Evolutionary conservation across 257 asterid species (phyloP).

Genomic region (Solanum dulcamara): DNA sequence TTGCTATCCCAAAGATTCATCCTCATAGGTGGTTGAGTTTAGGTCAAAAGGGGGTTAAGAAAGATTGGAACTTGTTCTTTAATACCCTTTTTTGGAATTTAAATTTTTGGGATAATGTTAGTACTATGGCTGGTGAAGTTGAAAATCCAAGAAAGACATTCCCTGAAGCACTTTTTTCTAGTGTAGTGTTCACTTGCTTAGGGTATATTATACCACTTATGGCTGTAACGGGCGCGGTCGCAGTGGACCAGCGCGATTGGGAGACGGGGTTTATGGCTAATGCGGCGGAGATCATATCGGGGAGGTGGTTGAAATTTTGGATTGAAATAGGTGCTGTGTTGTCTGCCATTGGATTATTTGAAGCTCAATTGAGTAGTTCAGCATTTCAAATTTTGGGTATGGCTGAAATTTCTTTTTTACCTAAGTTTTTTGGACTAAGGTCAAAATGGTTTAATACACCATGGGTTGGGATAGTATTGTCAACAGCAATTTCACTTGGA

Average conservation of each 20-base stretch:
- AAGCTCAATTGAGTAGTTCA: slow-evolving; percentile 45
- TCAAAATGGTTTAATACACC: slow-evolving; percentile 56
- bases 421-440: slow-evolving; percentile 19
- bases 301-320: slow-evolving; percentile 55
- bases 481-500: slow-evolving; percentile 28
- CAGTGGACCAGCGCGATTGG: slow-evolving; percentile 32
- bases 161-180: slow-evolving; percentile 34
- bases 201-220: slow-evolving; percentile 52
- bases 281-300: slow-evolving; percentile 30
- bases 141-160: slow-evolving; percentile 45
- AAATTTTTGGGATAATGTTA: slow-evolving; percentile 64
- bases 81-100: slow-evolving; percentile 66
- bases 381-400: slow-evolving; percentile 54
- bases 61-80: slow-evolving; percentile 53
- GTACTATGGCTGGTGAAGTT: slow-evolving; percentile 67
- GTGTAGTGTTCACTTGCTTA: slow-evolving; percentile 49
- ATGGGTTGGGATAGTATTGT: slow-evolving; percentile 47
- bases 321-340: slow-evolving; percentile 48
- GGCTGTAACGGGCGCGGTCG: slow-evolving; percentile 40
- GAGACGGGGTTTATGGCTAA: slow-evolving; percentile 50
- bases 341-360: slow-evolving; percentile 39
- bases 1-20: slow-evolving; percentile 55
- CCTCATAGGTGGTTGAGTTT: slow-evolving; percentile 44
- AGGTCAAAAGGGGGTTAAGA: slow-evolving; percentile 44
- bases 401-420: slow-evolving; percentile 41